Evolutionary conservation across 2,329 filamentous ascomycete genomes (phyloP).

Genomic region (Malbranchea zuffiana): DNA sequence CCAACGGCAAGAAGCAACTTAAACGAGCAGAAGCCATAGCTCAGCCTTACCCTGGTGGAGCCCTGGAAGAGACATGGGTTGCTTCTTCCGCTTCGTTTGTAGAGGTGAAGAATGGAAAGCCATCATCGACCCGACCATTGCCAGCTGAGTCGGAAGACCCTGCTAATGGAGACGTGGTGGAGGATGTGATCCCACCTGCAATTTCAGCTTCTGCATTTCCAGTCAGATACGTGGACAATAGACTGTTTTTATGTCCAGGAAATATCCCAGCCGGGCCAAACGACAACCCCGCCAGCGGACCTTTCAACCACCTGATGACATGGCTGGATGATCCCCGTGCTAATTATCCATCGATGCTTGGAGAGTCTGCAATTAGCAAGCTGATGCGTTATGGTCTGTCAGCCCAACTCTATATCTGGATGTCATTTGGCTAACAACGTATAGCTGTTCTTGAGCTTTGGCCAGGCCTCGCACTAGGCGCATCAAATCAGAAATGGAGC

Average conservation of each 20-base stretch:
- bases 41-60: too few relatives aligned
- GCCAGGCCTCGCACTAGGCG: constrained; percentile 15
- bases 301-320: constrained; percentile 13
- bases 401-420: not conserved
- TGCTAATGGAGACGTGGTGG: too few relatives aligned
- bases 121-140: too few relatives aligned
- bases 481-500: constrained; percentile 12
- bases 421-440: not conserved
- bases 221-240: too few relatives aligned
- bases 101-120: too few relatives aligned
- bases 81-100: too few relatives aligned
- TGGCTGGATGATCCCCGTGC: constrained; percentile 12
- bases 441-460: constrained; percentile 16
- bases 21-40: too few relatives aligned
- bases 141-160: too few relatives aligned
- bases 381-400: constrained; percentile 16
- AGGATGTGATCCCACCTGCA: too few relatives aligned
- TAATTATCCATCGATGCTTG: constrained; percentile 14
- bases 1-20: not conserved
- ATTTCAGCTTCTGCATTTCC: too few relatives aligned
- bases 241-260: too few relatives aligned
- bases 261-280: not conserved
- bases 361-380: constrained; percentile 14
- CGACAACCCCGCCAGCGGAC: constrained; percentile 5
- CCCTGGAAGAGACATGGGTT: too few relatives aligned